Conservation (phyloP, 2,329 filamentous ascomycete genomes). For the Aspergillus versicolor region DNA sequence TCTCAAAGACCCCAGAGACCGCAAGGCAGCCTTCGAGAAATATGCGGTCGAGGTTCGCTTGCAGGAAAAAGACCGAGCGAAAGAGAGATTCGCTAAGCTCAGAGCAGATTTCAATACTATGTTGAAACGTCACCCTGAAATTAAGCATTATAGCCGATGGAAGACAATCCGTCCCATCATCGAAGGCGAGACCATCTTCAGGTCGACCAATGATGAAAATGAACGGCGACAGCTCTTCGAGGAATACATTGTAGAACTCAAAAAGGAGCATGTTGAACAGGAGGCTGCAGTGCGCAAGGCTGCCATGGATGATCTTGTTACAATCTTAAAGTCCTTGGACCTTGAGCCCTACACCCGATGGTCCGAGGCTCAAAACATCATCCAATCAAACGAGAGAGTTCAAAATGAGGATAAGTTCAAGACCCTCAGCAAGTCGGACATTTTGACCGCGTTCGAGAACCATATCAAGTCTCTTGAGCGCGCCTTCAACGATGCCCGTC, state of each 20-base stretch:
- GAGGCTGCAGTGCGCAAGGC: conserved; percentile 71
- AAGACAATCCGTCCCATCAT: conserved; percentile 93
- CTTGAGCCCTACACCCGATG: conserved; percentile 93
- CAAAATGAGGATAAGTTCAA: conserved; percentile 82
- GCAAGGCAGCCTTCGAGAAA: conserved; percentile 89
- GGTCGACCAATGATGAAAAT: conserved; percentile 80
- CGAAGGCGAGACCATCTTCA: conserved; percentile 92
- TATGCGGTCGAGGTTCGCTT: conserved; percentile 86
- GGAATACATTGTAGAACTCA: conserved; percentile 85
- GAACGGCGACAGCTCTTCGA: conserved; percentile 90
- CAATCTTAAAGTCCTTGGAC: conserved; percentile 74
- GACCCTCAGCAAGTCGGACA: conserved; percentile 80
- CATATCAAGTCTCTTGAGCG: conserved; percentile 93
- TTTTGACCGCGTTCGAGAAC: conserved; percentile 89
- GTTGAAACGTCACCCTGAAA: conserved; percentile 94
- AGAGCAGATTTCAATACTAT: conserved; percentile 93
- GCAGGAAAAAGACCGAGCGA: conserved; percentile 91
- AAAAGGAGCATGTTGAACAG: conserved; percentile 74
- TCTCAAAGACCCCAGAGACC: conserved; percentile 86
- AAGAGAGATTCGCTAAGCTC: conserved; percentile 88
- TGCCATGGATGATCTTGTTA: conserved; percentile 79
- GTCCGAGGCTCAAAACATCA: conserved; percentile 81
- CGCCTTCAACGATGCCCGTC: conserved; percentile 84
- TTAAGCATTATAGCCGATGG: conserved; percentile 96
- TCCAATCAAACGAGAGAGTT: conserved; percentile 75